Percentiles rank a stretch among this genome's conserved stretches.
These are phyloP conservation scores for Buddleja alternifolia DNA, from an alignment of 257 asterid genomes.

Conservation along the genomic window DNA sequence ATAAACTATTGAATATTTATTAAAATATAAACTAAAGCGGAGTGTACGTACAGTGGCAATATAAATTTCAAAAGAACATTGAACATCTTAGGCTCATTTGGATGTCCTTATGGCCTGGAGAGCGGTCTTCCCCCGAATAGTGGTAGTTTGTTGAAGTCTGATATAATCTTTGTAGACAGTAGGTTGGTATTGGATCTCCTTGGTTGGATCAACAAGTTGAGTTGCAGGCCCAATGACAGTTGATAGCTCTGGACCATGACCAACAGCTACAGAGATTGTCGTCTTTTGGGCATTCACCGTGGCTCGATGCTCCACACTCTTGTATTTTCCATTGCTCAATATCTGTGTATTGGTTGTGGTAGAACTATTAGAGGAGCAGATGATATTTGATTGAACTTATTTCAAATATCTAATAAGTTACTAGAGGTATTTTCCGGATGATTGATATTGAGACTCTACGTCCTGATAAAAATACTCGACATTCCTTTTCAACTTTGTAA, in stretches of 20 bases:
- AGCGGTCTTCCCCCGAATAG: constrained; percentile 47
- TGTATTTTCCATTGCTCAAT: constrained; percentile 63
- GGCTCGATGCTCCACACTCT: constrained; percentile 65
- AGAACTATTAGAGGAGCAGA: too few relatives aligned
- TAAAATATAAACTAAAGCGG: too few relatives aligned
- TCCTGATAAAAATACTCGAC: too few relatives aligned
- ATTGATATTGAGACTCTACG: too few relatives aligned
- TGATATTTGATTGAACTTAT: too few relatives aligned
- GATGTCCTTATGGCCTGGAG: constrained; percentile 32
- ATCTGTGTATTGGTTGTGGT: too few relatives aligned
- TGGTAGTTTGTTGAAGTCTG: constrained; percentile 43
- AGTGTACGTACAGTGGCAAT: too few relatives aligned
- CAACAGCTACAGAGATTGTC: constrained; percentile 57
- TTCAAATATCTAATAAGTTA: too few relatives aligned
- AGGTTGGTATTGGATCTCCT: constrained; percentile 28
- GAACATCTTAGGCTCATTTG: neutral
- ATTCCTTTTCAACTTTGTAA: too few relatives aligned
- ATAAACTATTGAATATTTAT: too few relatives aligned
- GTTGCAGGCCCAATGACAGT: constrained; percentile 38
- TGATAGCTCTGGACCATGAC: constrained; percentile 47
- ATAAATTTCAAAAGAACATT: too few relatives aligned
- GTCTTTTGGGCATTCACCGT: constrained; percentile 40
- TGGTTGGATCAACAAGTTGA: constrained; percentile 26
- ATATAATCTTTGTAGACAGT: constrained; percentile 46
- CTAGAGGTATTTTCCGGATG: too few relatives aligned